These are phyloP conservation scores for Piper longum DNA, from an alignment of 164 flowering plant genomes.

Conservation along the genomic window DNA sequence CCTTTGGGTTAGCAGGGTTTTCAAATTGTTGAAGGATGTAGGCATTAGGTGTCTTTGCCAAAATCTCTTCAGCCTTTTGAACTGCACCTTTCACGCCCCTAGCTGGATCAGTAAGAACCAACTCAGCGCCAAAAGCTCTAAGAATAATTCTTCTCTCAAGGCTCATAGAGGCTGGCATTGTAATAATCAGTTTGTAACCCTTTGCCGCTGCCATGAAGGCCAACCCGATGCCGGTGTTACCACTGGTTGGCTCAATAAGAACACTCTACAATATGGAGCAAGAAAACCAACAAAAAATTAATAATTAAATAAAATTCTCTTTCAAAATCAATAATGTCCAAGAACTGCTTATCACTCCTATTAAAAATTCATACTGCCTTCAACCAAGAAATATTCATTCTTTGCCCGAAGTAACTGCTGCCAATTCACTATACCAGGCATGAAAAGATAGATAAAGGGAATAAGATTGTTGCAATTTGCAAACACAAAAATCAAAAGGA, in stretches of 20 bases:
- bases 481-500: not conserved
- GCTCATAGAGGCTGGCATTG: too few relatives aligned
- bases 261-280: conserved; percentile 30
- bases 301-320: not conserved
- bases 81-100: conserved; percentile 65
- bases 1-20: conserved; percentile 1
- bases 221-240: too few relatives aligned
- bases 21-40: too few relatives aligned
- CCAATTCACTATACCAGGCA: not conserved
- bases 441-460: not conserved
- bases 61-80: conserved; percentile 68
- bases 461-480: not conserved
- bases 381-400: too few relatives aligned
- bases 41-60: conserved; percentile 15
- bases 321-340: too few relatives aligned
- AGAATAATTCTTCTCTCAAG: conserved; percentile 2
- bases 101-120: conserved; percentile 53
- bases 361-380: too few relatives aligned
- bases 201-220: too few relatives aligned
- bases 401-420: too few relatives aligned
- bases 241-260: conserved; percentile 29
- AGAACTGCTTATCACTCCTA: too few relatives aligned
- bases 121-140: conserved; percentile 77
- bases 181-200: too few relatives aligned
- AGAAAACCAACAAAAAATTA: not conserved